These are phyloP conservation scores for Areca catechu DNA, from an alignment of 176 grass and related monocot species.

Conservation along the genomic window DNA sequence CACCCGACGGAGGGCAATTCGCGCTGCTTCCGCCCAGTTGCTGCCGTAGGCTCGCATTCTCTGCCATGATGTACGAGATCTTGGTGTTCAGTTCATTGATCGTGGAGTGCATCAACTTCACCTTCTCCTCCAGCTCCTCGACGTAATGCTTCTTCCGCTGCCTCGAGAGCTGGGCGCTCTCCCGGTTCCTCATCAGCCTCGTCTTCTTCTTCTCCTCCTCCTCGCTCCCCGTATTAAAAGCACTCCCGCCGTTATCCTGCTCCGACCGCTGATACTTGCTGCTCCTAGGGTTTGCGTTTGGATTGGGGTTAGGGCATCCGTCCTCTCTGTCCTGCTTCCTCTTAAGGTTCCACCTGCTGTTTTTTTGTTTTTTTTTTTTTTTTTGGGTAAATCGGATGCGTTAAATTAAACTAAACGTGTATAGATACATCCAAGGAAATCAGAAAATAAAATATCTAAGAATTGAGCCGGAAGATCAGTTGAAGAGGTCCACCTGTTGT, in stretches of 20 bases:
- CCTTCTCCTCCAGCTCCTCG: constrained; percentile 89
- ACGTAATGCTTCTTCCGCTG: constrained; percentile 91
- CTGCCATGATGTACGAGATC: constrained; percentile 70
- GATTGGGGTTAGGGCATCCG: constrained; percentile 7
- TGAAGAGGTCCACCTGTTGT: constrained; percentile 23
- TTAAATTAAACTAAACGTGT: too few relatives aligned
- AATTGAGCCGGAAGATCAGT: too few relatives aligned
- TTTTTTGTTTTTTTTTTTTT: too few relatives aligned
- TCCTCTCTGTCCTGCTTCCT: constrained; percentile 40
- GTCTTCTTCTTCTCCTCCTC: constrained; percentile 52
- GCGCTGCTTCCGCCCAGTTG: constrained; percentile 33
- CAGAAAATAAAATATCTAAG: too few relatives aligned
- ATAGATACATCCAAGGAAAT: too few relatives aligned
- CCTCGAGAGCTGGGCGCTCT: constrained; percentile 89
- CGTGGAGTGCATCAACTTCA: constrained; percentile 72
- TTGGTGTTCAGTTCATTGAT: constrained; percentile 80
- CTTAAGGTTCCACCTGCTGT: constrained; percentile 45
- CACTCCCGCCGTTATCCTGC: constrained; percentile 27
- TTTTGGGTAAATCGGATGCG: too few relatives aligned
- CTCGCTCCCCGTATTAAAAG: constrained; percentile 25
- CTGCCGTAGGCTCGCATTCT: constrained; percentile 67
- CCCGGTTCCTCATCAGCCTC: constrained; percentile 78
- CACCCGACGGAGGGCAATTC: constrained; percentile 30
- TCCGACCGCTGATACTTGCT: constrained; percentile 49
- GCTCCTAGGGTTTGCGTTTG: constrained; percentile 10